phyloP scores from a whole-genome alignment of 2,329 filamentous ascomycete genomes.

The Botrytis hyacinthi region DNA sequence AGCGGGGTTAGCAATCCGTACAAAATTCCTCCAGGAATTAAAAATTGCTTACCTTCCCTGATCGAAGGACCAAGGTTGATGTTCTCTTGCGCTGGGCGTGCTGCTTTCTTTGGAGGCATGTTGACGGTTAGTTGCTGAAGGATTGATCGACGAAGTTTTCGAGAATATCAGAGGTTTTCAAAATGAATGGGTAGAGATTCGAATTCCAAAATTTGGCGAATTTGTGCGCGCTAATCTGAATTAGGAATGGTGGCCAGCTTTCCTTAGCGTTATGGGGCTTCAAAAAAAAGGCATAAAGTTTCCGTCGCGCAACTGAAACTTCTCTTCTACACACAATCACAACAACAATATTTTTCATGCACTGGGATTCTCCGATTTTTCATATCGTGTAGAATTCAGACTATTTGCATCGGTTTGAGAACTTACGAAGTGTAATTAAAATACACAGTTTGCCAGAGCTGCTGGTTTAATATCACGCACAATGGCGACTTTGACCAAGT shows the following conservation, averaged over 20 bases:
- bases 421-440: neutral
- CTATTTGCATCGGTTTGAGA: neutral
- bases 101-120: slow-evolving; percentile 94
- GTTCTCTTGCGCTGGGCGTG: slow-evolving; percentile 87
- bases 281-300: slow-evolving; percentile 20
- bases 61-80: slow-evolving; percentile 96
- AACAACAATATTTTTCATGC: slow-evolving; percentile 4
- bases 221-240: slow-evolving; percentile 29
- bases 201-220: slow-evolving; percentile 21
- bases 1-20: slow-evolving; percentile 12
- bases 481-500: slow-evolving; percentile 17
- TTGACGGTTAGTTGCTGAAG: slow-evolving; percentile 59
- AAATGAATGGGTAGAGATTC: slow-evolving; percentile 4
- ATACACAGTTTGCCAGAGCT: neutral
- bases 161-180: slow-evolving; percentile 16
- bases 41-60: slow-evolving; percentile 71
- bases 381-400: neutral
- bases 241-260: slow-evolving; percentile 29
- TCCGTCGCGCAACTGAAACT: slow-evolving; percentile 1
- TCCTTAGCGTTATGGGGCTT: slow-evolving; percentile 18
- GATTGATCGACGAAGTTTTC: slow-evolving; percentile 22
- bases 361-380: neutral
- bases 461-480: neutral
- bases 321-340: slow-evolving; percentile 13
- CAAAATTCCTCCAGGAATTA: neutral